Evolutionary conservation across 2,329 filamentous ascomycete genomes (phyloP).

Genomic region (Clonostachys rhizophaga): DNA sequence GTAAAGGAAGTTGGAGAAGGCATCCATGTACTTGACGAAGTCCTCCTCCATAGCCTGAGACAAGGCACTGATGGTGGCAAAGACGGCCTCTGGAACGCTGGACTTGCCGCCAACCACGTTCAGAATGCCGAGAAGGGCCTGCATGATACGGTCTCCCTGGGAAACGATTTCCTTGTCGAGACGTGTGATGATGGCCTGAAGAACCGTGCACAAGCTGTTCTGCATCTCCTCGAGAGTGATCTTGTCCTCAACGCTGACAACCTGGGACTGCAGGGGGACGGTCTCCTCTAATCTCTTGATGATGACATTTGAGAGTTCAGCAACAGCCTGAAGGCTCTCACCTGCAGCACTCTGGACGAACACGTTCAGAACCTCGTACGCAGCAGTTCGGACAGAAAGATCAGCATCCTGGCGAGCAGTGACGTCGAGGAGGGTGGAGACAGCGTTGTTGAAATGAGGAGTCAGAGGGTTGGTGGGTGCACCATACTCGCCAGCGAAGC

Average conservation of each 20-base stretch:
- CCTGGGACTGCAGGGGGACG: slow-evolving; percentile 81
- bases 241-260: slow-evolving; percentile 94
- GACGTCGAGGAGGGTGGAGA: slow-evolving; percentile 77
- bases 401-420: slow-evolving; percentile 81
- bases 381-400: slow-evolving; percentile 85
- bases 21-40: slow-evolving; percentile 96
- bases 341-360: slow-evolving; percentile 89
- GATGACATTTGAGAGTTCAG: slow-evolving; percentile 79
- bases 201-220: slow-evolving; percentile 86
- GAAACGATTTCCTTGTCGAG: slow-evolving; percentile 88
- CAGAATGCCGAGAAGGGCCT: slow-evolving; percentile 77
- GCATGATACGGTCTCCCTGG: slow-evolving; percentile 92
- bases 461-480: slow-evolving; percentile 77
- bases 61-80: slow-evolving; percentile 87
- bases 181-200: slow-evolving; percentile 86
- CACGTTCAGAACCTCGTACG: slow-evolving; percentile 93
- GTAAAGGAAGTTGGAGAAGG: slow-evolving; percentile 88
- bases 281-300: slow-evolving; percentile 90
- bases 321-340: slow-evolving; percentile 78
- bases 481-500: slow-evolving; percentile 84
- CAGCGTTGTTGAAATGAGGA: slow-evolving; percentile 87
- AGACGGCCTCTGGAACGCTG: slow-evolving; percentile 89
- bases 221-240: slow-evolving; percentile 97
- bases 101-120: slow-evolving; percentile 77
- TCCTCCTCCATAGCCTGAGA: slow-evolving; percentile 88